Evolutionary conservation across 768 basidiomycete species (phyloP).

Genomic region (Boletus sp.): DNA sequence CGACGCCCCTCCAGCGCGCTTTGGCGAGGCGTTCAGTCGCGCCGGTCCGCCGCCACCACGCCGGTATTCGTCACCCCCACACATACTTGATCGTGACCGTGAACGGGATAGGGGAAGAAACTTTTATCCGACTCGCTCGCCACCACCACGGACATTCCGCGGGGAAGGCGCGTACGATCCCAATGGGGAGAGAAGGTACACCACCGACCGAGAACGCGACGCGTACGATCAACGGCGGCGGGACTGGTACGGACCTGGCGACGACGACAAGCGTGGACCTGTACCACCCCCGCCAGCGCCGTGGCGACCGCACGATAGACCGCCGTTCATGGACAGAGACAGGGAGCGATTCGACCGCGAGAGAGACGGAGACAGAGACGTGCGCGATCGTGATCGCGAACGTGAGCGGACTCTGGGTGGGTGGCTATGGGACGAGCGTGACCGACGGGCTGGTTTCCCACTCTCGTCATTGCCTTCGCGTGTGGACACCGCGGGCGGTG

Average conservation of each 20-base stretch:
- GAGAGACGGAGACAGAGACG: conserved; percentile 26
- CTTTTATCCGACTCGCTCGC: conserved; percentile 33
- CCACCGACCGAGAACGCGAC: conserved; percentile 32
- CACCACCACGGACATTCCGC: conserved; percentile 25
- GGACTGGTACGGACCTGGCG: conserved; percentile 34
- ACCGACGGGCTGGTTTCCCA: conserved; percentile 33
- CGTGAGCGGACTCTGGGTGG: conserved; percentile 28
- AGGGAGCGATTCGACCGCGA: conserved; percentile 43
- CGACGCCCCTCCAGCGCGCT: conserved; percentile 34
- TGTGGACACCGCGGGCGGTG: conserved; percentile 7
- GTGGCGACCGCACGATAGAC: conserved; percentile 38
- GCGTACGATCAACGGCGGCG: conserved; percentile 30
- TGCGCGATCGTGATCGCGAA: conserved; percentile 39
- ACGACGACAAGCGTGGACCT: conserved; percentile 40
- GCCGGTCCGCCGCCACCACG: conserved; percentile 10
- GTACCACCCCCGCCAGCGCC: conserved; percentile 5
- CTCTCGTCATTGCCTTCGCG: conserved; percentile 22
- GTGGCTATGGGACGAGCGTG: conserved; percentile 40
- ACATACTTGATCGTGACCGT: conserved; percentile 35
- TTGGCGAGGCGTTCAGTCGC: conserved; percentile 32
- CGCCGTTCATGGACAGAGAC: conserved; percentile 27
- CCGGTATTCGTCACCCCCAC: conserved; percentile 28
- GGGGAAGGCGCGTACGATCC: conserved; percentile 31
- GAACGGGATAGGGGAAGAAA: conserved; percentile 27
- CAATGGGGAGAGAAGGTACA: conserved; percentile 35